A percentile compares a stretch with the other conserved stretches of the same genome.
These are phyloP conservation scores for Cladophialophora chaetospira DNA, from an alignment of 2,329 filamentous ascomycete species.

Conservation along the genomic window DNA sequence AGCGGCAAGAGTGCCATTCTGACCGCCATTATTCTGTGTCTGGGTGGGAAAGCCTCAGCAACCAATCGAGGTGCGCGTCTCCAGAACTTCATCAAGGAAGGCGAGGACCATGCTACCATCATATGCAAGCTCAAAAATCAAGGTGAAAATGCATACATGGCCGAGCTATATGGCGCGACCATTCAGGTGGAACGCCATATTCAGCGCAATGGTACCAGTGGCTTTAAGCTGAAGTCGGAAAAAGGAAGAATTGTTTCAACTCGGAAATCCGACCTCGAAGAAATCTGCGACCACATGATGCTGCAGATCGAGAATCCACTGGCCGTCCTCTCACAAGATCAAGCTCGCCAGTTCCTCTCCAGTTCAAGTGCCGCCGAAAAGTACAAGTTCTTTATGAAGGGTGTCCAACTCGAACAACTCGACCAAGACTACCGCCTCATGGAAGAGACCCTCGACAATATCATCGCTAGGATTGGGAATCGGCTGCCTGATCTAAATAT, in stretches of 20 bases:
- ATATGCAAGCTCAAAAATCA: slow-evolving; percentile 88
- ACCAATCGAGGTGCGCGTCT: slow-evolving; percentile 90
- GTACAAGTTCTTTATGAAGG: slow-evolving; percentile 94
- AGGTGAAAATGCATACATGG: slow-evolving; percentile 80
- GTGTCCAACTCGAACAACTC: slow-evolving; percentile 88
- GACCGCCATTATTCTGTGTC: slow-evolving; percentile 86
- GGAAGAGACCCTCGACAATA: slow-evolving; percentile 74
- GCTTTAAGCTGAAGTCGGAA: slow-evolving; percentile 83
- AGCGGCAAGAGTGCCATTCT: slow-evolving; percentile 96
- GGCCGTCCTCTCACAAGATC: slow-evolving; percentile 93
- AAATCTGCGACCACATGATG: slow-evolving; percentile 89
- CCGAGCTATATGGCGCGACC: slow-evolving; percentile 76
- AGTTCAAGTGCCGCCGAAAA: slow-evolving; percentile 79
- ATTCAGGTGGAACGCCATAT: slow-evolving; percentile 94
- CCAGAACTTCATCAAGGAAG: slow-evolving; percentile 89
- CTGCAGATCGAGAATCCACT: slow-evolving; percentile 96
- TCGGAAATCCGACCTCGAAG: slow-evolving; percentile 84
- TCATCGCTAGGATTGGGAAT: slow-evolving; percentile 63
- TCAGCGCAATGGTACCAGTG: slow-evolving; percentile 60
- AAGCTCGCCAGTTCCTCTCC: slow-evolving; percentile 89
- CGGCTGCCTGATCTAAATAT: slow-evolving; percentile 64
- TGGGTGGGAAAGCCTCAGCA: slow-evolving; percentile 90
- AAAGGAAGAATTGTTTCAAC: slow-evolving; percentile 69
- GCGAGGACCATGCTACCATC: slow-evolving; percentile 71
- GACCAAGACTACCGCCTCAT: slow-evolving; percentile 89